phyloP scores from a whole-genome alignment of 768 basidiomycete genomes.

The Tylopilus felleus region DNA sequence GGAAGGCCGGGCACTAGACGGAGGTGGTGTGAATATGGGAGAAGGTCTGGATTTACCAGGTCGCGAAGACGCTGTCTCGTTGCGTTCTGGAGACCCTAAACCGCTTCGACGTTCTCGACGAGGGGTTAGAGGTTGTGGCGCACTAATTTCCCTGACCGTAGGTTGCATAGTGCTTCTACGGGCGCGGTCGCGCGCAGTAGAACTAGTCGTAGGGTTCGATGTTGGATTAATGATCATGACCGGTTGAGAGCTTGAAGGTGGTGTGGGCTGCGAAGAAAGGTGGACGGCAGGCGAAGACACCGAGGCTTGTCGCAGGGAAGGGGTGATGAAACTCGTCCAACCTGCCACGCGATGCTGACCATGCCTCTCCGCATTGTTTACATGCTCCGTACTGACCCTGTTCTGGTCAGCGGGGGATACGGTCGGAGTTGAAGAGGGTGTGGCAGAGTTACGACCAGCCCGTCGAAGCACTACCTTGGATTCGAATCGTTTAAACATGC shows the following conservation, averaged over 20 bases:
- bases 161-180: conserved; percentile 39
- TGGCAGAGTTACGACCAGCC: conserved; percentile 38
- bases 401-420: conserved; percentile 29
- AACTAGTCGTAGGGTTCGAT: conserved; percentile 43
- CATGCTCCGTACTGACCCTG: conserved; percentile 27
- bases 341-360: conserved; percentile 49
- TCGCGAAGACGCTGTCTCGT: conserved; percentile 30
- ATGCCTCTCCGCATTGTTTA: conserved; percentile 35
- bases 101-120: conserved; percentile 31
- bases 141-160: conserved; percentile 38
- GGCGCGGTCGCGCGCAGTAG: conserved; percentile 45
- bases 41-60: conserved; percentile 32
- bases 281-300: conserved; percentile 74
- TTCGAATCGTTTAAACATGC: conserved; percentile 46
- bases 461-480: conserved; percentile 52
- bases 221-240: conserved; percentile 47
- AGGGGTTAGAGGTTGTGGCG: conserved; percentile 35
- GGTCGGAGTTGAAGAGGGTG: conserved; percentile 38
- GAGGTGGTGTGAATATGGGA: conserved; percentile 31
- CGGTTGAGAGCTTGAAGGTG: conserved; percentile 51
- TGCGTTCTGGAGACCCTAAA: conserved; percentile 22
- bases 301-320: conserved; percentile 66
- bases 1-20: conserved; percentile 28
- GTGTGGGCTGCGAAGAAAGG: conserved; percentile 53
- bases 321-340: conserved; percentile 57